These are phyloP conservation scores for Penicillium odoratum DNA, from an alignment of 495 filamentous ascomycete species.

Conservation along the genomic window DNA sequence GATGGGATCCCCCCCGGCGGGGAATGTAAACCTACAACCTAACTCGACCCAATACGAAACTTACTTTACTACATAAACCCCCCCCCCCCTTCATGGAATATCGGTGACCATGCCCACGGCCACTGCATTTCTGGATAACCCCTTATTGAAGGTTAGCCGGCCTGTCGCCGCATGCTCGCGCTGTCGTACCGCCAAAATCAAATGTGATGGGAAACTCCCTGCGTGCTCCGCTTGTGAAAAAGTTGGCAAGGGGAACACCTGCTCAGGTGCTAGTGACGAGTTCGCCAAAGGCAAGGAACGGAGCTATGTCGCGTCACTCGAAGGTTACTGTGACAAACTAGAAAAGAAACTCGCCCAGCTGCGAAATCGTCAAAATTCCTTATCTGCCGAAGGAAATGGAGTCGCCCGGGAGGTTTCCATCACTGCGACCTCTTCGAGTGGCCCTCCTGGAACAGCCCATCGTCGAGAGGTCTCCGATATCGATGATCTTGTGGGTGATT, in stretches of 20 bases:
- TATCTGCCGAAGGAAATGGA: slow-evolving; percentile 58
- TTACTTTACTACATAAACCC: no score
- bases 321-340: slow-evolving; percentile 82
- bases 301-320: slow-evolving; percentile 91
- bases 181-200: slow-evolving; percentile 91
- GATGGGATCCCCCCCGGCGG: not conserved
- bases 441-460: slow-evolving; percentile 35
- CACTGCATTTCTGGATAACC: slow-evolving; percentile 60
- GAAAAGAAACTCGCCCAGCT: slow-evolving; percentile 66
- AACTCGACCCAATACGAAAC: not conserved
- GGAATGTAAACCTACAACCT: not conserved
- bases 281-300: slow-evolving; percentile 92
- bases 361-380: slow-evolving; percentile 55
- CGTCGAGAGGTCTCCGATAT: slow-evolving; percentile 70
- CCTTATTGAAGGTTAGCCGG: slow-evolving; percentile 82
- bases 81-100: not conserved
- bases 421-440: slow-evolving; percentile 44
- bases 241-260: slow-evolving; percentile 74
- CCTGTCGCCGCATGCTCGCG: slow-evolving; percentile 91
- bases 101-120: slow-evolving; percentile 26
- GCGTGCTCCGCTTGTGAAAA: slow-evolving; percentile 92
- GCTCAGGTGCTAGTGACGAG: slow-evolving; percentile 91
- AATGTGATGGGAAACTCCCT: slow-evolving; percentile 92
- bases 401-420: slow-evolving; percentile 58
- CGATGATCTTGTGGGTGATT: slow-evolving; percentile 77